Evolutionary conservation across 2,329 filamentous ascomycete genomes (phyloP), one percentile per base, ranked within the genome.

Genomic region (Cladosporium sp.): DNA sequence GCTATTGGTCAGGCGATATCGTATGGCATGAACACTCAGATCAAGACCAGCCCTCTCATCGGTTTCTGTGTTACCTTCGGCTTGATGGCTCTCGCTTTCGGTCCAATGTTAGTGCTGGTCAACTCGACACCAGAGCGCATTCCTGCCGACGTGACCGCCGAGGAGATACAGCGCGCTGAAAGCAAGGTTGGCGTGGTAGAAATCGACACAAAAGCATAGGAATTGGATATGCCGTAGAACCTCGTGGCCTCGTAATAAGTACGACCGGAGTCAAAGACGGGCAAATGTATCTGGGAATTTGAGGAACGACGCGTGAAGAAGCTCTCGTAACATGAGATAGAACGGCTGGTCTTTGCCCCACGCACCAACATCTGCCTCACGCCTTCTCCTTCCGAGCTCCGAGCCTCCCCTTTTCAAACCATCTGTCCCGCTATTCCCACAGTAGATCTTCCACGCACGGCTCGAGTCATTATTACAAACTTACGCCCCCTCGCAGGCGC

Each of bases 1-100:
- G 76, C 74, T 5, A 83, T 86, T 1, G 86, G 89, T 8, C 70
- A 71, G 57, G 70, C 70, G 28, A 67, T 71, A 7, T 67, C 82
- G 18, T 71, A 71, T 53, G 69, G 70, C 10, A 71, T 70, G 40
- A 71, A 71, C 29, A 69, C 70, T 29, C 57, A 60, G 57, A 60
- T 60, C 57, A 60, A 49, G 28, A 60, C 77, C 81, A 2, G 71
- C 80, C n/a, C 76, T 81, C 7, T 83, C 83, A 53, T 67, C 80
- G 5, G 81, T 79, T n/a, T 81, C 82, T 76, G 74, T 44, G 74
- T 77, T 4, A 75, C 73, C 3, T 76, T 76, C 57, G 74, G 69
- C 1, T 52, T 77, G 31, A 75, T 77, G 74, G 73, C 68, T 26
- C 35, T 73, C 28, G 73, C 74, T 7, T 67, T 75, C 18, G 68